Conservation (phyloP, 768 basidiomycete species). For the Trametes sanguinea region DNA sequence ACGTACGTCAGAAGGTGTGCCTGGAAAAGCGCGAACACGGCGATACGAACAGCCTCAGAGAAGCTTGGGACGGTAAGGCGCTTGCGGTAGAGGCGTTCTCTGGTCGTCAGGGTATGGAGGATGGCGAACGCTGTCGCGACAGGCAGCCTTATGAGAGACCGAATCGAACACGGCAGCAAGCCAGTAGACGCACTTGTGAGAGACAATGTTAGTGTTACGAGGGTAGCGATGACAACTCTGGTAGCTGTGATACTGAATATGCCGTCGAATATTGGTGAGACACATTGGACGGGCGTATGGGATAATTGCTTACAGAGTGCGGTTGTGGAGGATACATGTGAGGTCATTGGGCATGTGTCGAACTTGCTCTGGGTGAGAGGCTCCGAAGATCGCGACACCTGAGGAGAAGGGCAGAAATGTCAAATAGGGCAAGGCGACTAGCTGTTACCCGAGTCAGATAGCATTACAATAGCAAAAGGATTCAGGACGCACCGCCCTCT, state of each 20-base stretch:
- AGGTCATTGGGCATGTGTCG: slow-evolving; percentile 20
- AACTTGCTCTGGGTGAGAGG: slow-evolving; percentile 12
- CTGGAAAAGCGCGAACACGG: slow-evolving; percentile 13
- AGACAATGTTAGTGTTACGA: neutral
- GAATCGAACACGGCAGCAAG: neutral
- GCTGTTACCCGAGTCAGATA: slow-evolving; percentile 3
- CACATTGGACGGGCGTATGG: neutral
- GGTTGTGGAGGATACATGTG: slow-evolving; percentile 21
- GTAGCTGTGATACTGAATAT: slow-evolving; percentile 4
- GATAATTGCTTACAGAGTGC: slow-evolving; percentile 14
- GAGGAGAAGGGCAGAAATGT: slow-evolving; percentile 15
- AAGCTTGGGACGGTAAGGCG: neutral
- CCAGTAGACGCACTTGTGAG: slow-evolving; percentile 9
- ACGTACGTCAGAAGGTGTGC: slow-evolving; percentile 14
- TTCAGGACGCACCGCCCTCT: neutral
- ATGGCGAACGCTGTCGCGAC: slow-evolving; percentile 9
- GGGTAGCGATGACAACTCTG: slow-evolving; percentile 5
- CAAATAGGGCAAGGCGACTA: slow-evolving; percentile 21
- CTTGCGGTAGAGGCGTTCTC: neutral
- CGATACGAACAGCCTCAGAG: slow-evolving; percentile 8
- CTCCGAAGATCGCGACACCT: slow-evolving; percentile 13
- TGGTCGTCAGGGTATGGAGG: slow-evolving; percentile 4
- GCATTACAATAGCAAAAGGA: no score
- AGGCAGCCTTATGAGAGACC: neutral
- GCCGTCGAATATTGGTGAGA: no score